Percentiles rank a stretch among this genome's conserved stretches.
phyloP scores from a whole-genome alignment of 129 eudicot species.

The Solidago caesia region DNA sequence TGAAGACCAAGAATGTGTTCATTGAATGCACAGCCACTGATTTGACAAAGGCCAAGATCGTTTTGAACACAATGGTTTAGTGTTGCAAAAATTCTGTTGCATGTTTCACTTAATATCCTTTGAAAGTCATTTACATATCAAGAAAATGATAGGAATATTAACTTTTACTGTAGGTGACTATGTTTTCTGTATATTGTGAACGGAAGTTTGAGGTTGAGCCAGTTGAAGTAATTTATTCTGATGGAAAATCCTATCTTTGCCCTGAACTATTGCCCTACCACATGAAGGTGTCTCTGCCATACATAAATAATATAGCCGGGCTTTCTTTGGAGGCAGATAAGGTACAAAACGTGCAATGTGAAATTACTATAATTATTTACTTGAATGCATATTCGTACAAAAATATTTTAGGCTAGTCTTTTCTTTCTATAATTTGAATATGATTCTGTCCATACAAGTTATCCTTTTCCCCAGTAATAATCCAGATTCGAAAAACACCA shows the following conservation, averaged over 20 bases:
- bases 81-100: conserved; percentile 5
- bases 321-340: conserved; percentile 67
- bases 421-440: too few species aligned
- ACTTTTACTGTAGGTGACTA: conserved; percentile 65
- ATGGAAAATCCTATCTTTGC: conserved; percentile 63
- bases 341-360: conserved; percentile 40
- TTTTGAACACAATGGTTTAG: conserved; percentile 84
- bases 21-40: conserved; percentile 99
- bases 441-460: too few species aligned
- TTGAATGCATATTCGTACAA: too few species aligned
- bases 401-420: too few species aligned
- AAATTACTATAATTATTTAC: not conserved
- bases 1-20: conserved; percentile 85
- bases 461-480: too few species aligned
- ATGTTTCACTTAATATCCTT: not conserved
- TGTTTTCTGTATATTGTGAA: conserved; percentile 88
- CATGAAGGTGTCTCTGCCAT: conserved; percentile 78
- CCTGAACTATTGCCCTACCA: conserved; percentile 77
- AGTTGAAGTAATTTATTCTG: conserved; percentile 65
- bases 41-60: conserved; percentile 92
- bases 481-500: too few species aligned
- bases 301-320: conserved; percentile 65
- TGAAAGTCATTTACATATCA: conserved; percentile 15
- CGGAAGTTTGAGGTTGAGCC: conserved; percentile 93
- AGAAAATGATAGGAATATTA: conserved; percentile 18